Conservation (phyloP, 768 basidiomycete genomes). For the Pisolithus tinctorius region DNA sequence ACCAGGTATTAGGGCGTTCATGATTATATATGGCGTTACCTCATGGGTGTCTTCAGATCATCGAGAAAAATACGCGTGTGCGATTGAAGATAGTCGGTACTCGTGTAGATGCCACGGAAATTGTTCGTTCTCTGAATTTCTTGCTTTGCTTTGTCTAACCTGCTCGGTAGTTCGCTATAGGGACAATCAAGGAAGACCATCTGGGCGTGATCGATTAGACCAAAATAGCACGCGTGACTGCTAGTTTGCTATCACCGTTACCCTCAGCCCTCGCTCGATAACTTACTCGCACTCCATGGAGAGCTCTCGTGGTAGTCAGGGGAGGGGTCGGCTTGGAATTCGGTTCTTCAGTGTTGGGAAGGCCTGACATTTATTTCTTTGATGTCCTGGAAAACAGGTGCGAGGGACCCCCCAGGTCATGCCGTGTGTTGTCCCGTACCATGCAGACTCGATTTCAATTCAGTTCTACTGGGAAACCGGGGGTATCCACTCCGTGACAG, state of each 20-base stretch:
- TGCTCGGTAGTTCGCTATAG: slow-evolving; percentile 81
- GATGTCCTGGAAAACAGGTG: too few relatives aligned
- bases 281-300: neutral
- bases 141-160: slow-evolving; percentile 1
- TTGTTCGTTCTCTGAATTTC: slow-evolving; percentile 47
- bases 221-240: neutral
- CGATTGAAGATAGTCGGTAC: slow-evolving; percentile 98
- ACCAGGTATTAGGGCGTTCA: slow-evolving; percentile 47
- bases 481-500: too few relatives aligned
- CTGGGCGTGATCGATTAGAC: slow-evolving; percentile 80
- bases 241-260: neutral
- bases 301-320: too few relatives aligned
- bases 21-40: neutral
- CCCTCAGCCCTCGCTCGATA: neutral
- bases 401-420: too few relatives aligned
- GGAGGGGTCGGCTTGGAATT: too few relatives aligned
- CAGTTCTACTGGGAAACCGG: too few relatives aligned
- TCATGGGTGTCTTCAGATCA: slow-evolving; percentile 46
- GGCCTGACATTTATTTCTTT: too few relatives aligned
- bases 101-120: slow-evolving; percentile 95
- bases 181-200: slow-evolving; percentile 97
- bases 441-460: too few relatives aligned
- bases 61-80: slow-evolving; percentile 88
- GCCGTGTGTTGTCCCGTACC: too few relatives aligned
- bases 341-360: too few relatives aligned